Evolutionary conservation across 768 basidiomycete genomes (phyloP).

Genomic region (Lactifluus echinatus): DNA sequence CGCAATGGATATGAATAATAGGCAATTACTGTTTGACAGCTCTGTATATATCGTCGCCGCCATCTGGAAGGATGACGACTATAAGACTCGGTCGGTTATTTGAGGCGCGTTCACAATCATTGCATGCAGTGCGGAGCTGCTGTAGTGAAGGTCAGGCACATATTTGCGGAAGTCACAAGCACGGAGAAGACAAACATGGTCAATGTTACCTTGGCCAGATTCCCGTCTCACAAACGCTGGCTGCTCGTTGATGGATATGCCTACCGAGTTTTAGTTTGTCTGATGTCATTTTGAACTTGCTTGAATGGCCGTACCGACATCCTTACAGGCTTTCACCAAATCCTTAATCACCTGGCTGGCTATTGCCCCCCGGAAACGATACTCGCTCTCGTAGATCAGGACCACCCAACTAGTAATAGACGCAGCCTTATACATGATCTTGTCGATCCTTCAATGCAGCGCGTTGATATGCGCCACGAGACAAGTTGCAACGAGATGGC

Average conservation of each 20-base stretch:
- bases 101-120: constrained; percentile 33
- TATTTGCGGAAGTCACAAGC: not conserved
- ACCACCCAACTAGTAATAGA: constrained; percentile 57
- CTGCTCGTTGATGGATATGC: constrained; percentile 44
- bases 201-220: constrained; percentile 48
- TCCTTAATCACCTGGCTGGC: constrained; percentile 48
- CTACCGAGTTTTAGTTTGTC: constrained; percentile 28
- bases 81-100: constrained; percentile 23
- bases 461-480: not conserved
- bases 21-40: constrained; percentile 67
- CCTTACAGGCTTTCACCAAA: constrained; percentile 37
- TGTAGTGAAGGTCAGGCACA: constrained; percentile 19
- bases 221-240: constrained; percentile 41
- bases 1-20: not conserved
- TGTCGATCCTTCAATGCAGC: constrained; percentile 46
- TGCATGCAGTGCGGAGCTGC: constrained; percentile 45
- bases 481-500: constrained; percentile 9
- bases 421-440: constrained; percentile 54
- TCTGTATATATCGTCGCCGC: constrained; percentile 64
- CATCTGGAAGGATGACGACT: constrained; percentile 21
- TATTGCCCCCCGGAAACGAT: constrained; percentile 40
- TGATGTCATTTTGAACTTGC: not conserved
- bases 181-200: not conserved
- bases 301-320: constrained; percentile 45
- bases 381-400: constrained; percentile 52